Evolutionary conservation across 1,139 yeast species (phyloP), one percentile per base, ranked within the genome.

Genomic region (Lodderomyces theae): DNA sequence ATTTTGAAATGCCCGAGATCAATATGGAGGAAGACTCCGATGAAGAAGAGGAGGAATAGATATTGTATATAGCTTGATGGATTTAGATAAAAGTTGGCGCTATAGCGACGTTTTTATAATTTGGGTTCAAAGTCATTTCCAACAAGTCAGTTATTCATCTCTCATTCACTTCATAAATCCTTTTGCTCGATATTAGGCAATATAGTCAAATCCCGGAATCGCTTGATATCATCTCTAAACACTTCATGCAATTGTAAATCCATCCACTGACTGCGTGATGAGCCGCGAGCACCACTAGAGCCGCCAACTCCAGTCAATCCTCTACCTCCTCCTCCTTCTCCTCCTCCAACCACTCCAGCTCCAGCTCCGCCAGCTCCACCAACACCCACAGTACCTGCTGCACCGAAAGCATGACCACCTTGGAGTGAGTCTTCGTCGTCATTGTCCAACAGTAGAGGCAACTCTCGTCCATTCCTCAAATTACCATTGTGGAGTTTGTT

Each of bases 1-100:
- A 79, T 45, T 73, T 79, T 43, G 85, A 77, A 46, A 77, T 80
- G 45, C 85, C 86, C 42, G 79, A 72, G 24, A 52, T 78, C 33
- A 42, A 44, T 31, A 17, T 42, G 18, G 47, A 46, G 28, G 44
- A 39, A 28, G 40, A 37, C 16, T 29, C 46, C 7, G 45, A 43
- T 32, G 45, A 42, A 24, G 47, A 44, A 35, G 39, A 22, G 12
- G 39, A 37, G 11, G 39, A 37, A 11, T 26, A 37, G 13, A 11
- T 12, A 12, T 12, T 6, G 29, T n/a, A n/a, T n/a, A n/a, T n/a
- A n/a, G n/a, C n/a, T 19, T 19, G 22, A 19, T 19, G 22, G 5
- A 19, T 19, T 19, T 19, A 19, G n/a, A n/a, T n/a, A n/a, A n/a
- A n/a, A n/a, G n/a, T n/a, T n/a, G n/a, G n/a, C n/a, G n/a, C n/a